phyloP scores from a whole-genome alignment of 2,329 filamentous ascomycete species.

The Dothistroma pini region DNA sequence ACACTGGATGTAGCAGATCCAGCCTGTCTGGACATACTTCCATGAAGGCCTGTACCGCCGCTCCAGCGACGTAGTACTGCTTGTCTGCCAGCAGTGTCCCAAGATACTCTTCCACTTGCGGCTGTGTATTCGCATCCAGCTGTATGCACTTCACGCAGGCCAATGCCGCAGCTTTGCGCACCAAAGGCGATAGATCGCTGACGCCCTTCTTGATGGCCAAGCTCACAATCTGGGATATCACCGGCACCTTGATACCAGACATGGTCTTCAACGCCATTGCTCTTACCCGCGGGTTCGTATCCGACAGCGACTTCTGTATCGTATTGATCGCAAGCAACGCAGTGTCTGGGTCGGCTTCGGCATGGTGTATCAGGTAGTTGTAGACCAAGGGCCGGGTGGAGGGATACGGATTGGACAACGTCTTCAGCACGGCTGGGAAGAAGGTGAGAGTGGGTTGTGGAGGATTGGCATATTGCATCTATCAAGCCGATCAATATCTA shows the following conservation, averaged over 20 bases:
- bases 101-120: constrained; percentile 80
- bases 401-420: constrained; percentile 87
- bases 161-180: constrained; percentile 86
- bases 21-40: constrained; percentile 84
- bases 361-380: constrained; percentile 95
- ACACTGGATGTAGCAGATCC: constrained; percentile 87
- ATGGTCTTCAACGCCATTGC: constrained; percentile 93
- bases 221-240: constrained; percentile 96
- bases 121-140: constrained; percentile 78
- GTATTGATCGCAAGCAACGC: constrained; percentile 97
- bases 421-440: constrained; percentile 98
- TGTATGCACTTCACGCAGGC: constrained; percentile 95
- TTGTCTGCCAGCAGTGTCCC: constrained; percentile 76
- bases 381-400: constrained; percentile 98
- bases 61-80: constrained; percentile 95
- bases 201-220: constrained; percentile 91
- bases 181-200: constrained; percentile 90
- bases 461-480: constrained; percentile 96
- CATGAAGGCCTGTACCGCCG: constrained; percentile 83
- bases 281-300: constrained; percentile 83
- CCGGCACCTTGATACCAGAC: constrained; percentile 94
- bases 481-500: constrained; percentile 21
- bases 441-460: constrained; percentile 83
- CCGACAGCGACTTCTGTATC: constrained; percentile 95
- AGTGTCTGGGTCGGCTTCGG: constrained; percentile 92